Base-by-base conservation (phyloP, 495 filamentous ascomycete genomes). In the Tuber microsphaerosporum region DNA sequence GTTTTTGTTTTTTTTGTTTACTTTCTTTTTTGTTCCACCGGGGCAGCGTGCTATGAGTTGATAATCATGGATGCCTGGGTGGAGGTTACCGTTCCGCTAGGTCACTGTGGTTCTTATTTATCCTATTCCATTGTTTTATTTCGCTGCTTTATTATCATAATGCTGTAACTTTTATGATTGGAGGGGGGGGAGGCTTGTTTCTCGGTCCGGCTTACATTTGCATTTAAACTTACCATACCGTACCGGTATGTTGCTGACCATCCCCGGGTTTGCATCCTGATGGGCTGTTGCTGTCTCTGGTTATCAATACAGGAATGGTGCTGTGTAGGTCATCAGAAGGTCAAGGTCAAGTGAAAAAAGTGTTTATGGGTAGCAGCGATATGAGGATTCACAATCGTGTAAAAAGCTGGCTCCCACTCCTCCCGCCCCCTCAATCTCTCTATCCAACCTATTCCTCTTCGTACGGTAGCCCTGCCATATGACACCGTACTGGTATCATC, bases 291-390 rank as follows among this genome's bases (percentile, higher is more conserved):
- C 56, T 65, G 14, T 7, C 56, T 31, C n/a, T 14, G 14, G 56
- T n/a, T 12, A 65, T 17, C 16, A 65, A 34, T 34, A 31, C 56
- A 17, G 8, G 2, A 17, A 14, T 9, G 26, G 26, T 65, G n/a
- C 12, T 61, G 51, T 26, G 51, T 26, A 61, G 51, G 51, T 65
- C 56, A 31, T 26, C 7, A 17, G 10, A 31, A 65, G 56, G 26
- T 65, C 56, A 65, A 65, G 56, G 56, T 34, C 56, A 65, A 65
- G 56, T 65, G 12, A 34, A 34, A 65, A 65, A 65, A 31, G n/a
- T 31, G 19, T 65, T 14, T 65, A 65, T 34, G 56, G 26, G 56
- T 19, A 65, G 56, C 56, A 65, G 56, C 12, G 56, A 65, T 65
- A 65, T 34, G 26, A 19, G 26, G 56, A 65, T 65, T 34, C 56